phyloP scores from a whole-genome alignment of 1,139 yeast genomes.

The Candida anutae region DNA sequence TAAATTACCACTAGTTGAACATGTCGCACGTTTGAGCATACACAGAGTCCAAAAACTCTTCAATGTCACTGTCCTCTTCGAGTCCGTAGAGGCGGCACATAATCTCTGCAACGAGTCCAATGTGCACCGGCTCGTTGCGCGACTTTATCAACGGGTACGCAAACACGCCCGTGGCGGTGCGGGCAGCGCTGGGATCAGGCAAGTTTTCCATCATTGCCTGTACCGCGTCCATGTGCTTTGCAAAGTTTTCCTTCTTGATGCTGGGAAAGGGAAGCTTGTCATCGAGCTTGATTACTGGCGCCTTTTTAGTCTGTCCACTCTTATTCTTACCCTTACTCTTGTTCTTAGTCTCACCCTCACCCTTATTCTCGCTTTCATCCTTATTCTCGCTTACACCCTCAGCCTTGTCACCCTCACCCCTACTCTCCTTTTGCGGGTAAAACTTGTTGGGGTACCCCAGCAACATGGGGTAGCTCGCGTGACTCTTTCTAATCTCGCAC shows the following conservation, averaged over 20 bases:
- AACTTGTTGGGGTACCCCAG: constrained; percentile 47
- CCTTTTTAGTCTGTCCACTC: constrained; percentile 5
- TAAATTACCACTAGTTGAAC: no score
- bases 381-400: neutral
- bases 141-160: constrained; percentile 62
- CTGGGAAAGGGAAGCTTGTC: constrained; percentile 53
- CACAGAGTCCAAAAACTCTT: constrained; percentile 50
- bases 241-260: constrained; percentile 57
- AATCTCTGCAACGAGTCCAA: constrained; percentile 76
- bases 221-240: constrained; percentile 12
- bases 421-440: constrained; percentile 47
- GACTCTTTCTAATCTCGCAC: constrained; percentile 89
- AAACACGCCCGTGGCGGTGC: constrained; percentile 17
- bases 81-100: constrained; percentile 45
- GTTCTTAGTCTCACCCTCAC: neutral
- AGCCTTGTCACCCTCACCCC: constrained; percentile 3
- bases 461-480: constrained; percentile 59
- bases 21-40: constrained; percentile 57
- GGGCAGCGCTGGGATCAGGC: constrained; percentile 7
- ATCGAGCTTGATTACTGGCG: constrained; percentile 23
- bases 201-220: constrained; percentile 6
- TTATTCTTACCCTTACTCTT: constrained; percentile 4
- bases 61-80: constrained; percentile 37
- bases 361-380: constrained; percentile 5
- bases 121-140: constrained; percentile 85